Conservation (phyloP, 2,329 filamentous ascomycete genomes). For the Penicillium sp. region DNA sequence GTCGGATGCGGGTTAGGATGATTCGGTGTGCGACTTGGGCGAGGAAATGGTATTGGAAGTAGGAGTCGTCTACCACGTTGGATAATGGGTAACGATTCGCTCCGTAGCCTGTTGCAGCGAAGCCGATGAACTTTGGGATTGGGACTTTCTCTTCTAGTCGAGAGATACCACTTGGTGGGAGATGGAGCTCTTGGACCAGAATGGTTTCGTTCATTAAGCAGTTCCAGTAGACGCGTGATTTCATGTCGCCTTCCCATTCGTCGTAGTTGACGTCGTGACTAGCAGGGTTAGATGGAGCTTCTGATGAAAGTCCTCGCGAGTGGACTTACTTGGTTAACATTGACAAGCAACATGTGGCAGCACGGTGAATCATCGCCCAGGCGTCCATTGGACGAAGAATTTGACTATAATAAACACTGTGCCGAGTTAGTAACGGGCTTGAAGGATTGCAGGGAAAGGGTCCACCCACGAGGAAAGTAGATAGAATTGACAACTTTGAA, state of each 20-base stretch:
- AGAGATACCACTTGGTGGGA: conserved; percentile 53
- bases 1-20: conserved; percentile 54
- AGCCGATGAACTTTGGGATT: conserved; percentile 54
- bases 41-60: conserved; percentile 59
- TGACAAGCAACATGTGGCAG: conserved; percentile 51
- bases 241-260: conserved; percentile 57
- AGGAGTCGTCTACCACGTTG: conserved; percentile 51
- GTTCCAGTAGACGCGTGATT: conserved; percentile 57
- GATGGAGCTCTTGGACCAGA: conserved; percentile 54
- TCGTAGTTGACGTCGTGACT: conserved; percentile 47
- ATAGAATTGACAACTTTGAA: conserved; percentile 55
- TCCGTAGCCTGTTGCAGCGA: conserved; percentile 37
- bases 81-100: conserved; percentile 29
- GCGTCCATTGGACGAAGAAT: conserved; percentile 55
- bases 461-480: conserved; percentile 47
- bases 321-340: conserved; percentile 45
- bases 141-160: conserved; percentile 55
- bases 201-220: conserved; percentile 58
- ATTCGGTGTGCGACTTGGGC: conserved; percentile 58
- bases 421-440: conserved; percentile 8
- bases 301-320: not conserved
- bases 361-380: conserved; percentile 55
- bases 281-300: not conserved
- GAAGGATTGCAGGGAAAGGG: not conserved
- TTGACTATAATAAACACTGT: conserved; percentile 51